Evolutionary conservation across 352 stramenopile species (phyloP).

Genomic region (Pythium plurisporium): DNA sequence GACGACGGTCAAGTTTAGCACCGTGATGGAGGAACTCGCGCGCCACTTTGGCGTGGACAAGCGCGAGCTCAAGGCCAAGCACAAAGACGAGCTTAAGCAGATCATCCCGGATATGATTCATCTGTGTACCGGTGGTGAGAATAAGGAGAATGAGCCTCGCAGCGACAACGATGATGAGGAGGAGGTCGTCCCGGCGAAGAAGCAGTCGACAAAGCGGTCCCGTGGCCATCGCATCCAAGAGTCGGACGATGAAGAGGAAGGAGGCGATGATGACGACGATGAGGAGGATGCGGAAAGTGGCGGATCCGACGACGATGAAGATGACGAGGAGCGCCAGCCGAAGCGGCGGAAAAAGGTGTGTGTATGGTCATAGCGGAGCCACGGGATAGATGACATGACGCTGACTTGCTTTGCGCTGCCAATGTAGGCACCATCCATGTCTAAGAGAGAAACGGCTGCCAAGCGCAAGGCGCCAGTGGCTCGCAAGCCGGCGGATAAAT

Average conservation of each 20-base stretch:
- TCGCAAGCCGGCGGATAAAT: constrained; percentile 7
- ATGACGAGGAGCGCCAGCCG: constrained; percentile 2
- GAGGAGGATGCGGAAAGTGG: constrained; percentile 20
- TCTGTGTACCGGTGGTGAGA: constrained; percentile 18
- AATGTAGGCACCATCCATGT: not conserved
- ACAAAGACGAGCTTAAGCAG: constrained; percentile 42
- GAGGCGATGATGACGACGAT: constrained; percentile 19
- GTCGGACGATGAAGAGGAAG: constrained; percentile 28
- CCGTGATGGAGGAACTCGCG: constrained; percentile 50
- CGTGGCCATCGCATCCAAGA: constrained; percentile 17
- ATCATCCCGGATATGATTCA: constrained; percentile 49
- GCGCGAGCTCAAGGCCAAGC: constrained; percentile 38
- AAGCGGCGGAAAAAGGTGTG: constrained; percentile 22
- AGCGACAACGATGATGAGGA: constrained; percentile 19
- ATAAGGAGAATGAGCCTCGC: constrained; percentile 29
- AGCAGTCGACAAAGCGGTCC: constrained; percentile 7
- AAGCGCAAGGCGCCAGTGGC: constrained; percentile 11
- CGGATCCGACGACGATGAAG: constrained; percentile 20
- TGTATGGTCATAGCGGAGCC: too few relatives aligned
- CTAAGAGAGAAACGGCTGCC: constrained; percentile 8
- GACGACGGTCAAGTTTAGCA: constrained; percentile 38
- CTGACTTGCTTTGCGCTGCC: not conserved
- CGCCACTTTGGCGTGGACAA: constrained; percentile 39
- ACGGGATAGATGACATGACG: too few relatives aligned
- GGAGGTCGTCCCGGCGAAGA: not conserved